A percentile compares a stretch with the other conserved stretches of the same genome.
These are phyloP conservation scores for Dalbergia cultrata DNA, from an alignment of 306 rosid genomes.

Conservation along the genomic window DNA sequence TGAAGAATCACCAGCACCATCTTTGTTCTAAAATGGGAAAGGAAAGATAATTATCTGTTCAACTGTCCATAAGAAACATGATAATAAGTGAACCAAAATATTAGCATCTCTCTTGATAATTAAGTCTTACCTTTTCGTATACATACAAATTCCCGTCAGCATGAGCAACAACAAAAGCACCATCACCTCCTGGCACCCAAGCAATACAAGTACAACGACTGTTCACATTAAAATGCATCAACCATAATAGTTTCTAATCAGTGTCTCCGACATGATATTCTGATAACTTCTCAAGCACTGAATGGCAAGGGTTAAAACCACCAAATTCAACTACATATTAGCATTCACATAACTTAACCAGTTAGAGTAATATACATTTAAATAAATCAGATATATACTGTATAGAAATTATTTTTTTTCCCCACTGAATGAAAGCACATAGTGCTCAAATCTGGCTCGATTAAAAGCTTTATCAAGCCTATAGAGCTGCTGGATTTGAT, in stretches of 20 bases:
- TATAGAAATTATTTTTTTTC: constrained; percentile 10
- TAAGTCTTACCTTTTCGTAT: constrained; percentile 90
- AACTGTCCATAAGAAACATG: constrained; percentile 33
- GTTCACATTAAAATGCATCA: constrained; percentile 58
- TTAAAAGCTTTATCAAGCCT: constrained; percentile 12
- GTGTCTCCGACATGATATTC: constrained; percentile 20
- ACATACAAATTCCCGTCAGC: constrained; percentile 91
- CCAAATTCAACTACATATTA: constrained; percentile 13
- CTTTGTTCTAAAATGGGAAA: constrained; percentile 73
- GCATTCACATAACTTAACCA: constrained; percentile 18
- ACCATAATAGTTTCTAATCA: constrained; percentile 43
- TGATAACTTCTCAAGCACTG: constrained; percentile 37
- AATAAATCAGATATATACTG: neutral
- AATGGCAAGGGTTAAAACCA: constrained; percentile 36
- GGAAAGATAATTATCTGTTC: constrained; percentile 34
- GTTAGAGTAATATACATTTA: neutral
- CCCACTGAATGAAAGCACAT: constrained; percentile 3
- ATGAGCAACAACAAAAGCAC: constrained; percentile 91
- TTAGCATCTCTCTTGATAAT: constrained; percentile 38
- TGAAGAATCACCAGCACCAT: constrained; percentile 86
- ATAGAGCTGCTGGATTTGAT: constrained; percentile 3
- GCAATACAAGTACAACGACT: constrained; percentile 93
- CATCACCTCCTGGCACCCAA: constrained; percentile 95
- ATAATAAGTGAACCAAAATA: constrained; percentile 27
- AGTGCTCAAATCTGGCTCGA: constrained; percentile 26